Percentiles rank a stretch among this genome's conserved stretches.
Evolutionary conservation across 2,329 filamentous ascomycete species (phyloP).

Genomic region (Harringtonia lauricola): DNA sequence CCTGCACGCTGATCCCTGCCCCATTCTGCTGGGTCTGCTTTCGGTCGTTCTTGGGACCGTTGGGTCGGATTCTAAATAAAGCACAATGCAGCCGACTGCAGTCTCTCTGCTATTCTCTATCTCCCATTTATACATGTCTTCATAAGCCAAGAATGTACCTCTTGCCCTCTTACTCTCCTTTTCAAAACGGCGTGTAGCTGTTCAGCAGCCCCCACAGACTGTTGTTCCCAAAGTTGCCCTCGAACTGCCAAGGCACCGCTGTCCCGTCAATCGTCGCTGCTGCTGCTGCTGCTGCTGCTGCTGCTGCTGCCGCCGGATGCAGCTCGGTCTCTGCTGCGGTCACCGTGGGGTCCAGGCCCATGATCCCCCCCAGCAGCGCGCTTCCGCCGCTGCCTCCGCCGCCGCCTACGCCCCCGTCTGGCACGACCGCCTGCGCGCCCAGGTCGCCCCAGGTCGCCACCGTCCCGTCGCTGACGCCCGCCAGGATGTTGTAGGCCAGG

Average conservation of each 20-base stretch:
- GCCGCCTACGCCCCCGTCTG: slow-evolving; percentile 2
- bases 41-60: too few relatives aligned
- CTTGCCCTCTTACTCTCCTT: not conserved
- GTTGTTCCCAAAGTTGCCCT: slow-evolving; percentile 41
- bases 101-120: too few relatives aligned
- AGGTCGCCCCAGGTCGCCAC: slow-evolving; percentile 12
- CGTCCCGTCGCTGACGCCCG: slow-evolving; percentile 21
- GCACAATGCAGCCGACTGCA: too few relatives aligned
- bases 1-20: too few relatives aligned
- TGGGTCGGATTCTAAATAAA: too few relatives aligned
- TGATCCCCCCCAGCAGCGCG: not conserved
- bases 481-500: slow-evolving; percentile 44
- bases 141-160: not conserved
- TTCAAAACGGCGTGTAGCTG: slow-evolving; percentile 25
- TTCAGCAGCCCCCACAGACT: slow-evolving; percentile 47
- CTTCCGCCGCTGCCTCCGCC: not conserved
- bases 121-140: not conserved
- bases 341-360: not conserved
- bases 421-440: not conserved
- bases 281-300: not conserved
- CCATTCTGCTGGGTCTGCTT: too few relatives aligned
- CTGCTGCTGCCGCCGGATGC: not conserved
- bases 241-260: slow-evolving; percentile 34
- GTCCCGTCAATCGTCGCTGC: slow-evolving; percentile 4
- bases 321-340: not conserved